phyloP scores from a whole-genome alignment of 768 basidiomycete species.

The Serendipita vermifera region DNA sequence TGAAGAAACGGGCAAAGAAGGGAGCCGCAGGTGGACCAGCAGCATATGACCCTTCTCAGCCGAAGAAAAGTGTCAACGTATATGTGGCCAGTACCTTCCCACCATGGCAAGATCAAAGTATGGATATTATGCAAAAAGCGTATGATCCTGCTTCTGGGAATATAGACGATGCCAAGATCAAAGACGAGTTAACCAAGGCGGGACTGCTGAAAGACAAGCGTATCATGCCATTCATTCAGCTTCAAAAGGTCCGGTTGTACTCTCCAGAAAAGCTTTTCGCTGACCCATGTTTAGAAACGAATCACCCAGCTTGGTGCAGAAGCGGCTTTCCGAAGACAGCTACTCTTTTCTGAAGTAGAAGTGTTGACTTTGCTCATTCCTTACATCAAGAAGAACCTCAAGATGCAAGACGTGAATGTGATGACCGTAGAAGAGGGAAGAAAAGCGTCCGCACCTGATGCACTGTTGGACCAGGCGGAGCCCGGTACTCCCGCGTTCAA shows the following conservation, averaged over 20 bases:
- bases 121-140: slow-evolving; percentile 57
- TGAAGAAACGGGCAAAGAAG: slow-evolving; percentile 72
- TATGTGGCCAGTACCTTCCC: slow-evolving; percentile 88
- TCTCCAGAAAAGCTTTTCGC: background rate
- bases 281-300: slow-evolving; percentile 44
- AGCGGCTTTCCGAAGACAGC: slow-evolving; percentile 65
- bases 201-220: slow-evolving; percentile 93
- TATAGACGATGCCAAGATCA: slow-evolving; percentile 75
- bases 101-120: slow-evolving; percentile 81
- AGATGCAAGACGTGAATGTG: slow-evolving; percentile 57
- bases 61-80: slow-evolving; percentile 72
- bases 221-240: slow-evolving; percentile 87
- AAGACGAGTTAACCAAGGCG: slow-evolving; percentile 47
- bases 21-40: slow-evolving; percentile 29
- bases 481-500: slow-evolving; percentile 79
- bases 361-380: slow-evolving; percentile 59
- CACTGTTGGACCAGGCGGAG: slow-evolving; percentile 72
- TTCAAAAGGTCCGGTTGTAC: slow-evolving; percentile 63
- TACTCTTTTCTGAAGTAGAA: slow-evolving; percentile 72
- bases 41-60: slow-evolving; percentile 65
- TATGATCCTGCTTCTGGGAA: slow-evolving; percentile 44
- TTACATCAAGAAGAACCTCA: slow-evolving; percentile 68
- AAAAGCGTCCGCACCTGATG: slow-evolving; percentile 39
- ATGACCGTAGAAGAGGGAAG: slow-evolving; percentile 55
- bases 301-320: slow-evolving; percentile 62